These are phyloP conservation scores for Diaporthe amygdali DNA, from an alignment of 2,329 filamentous ascomycete species.

Conservation along the genomic window DNA sequence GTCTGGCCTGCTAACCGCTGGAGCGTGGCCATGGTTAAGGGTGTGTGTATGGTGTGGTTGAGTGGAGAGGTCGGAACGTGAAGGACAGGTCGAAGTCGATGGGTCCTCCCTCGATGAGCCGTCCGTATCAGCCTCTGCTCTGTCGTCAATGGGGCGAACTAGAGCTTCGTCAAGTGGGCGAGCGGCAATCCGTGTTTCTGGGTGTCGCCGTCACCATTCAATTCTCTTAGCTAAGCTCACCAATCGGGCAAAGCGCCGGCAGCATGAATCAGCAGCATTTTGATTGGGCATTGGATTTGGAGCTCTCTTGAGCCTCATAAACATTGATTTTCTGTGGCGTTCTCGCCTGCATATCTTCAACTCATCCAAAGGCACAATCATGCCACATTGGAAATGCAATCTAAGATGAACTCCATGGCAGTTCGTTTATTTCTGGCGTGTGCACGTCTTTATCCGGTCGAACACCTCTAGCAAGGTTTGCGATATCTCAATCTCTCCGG, in stretches of 20 bases:
- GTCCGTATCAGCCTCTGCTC: conserved; percentile 34
- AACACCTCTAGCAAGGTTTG: too few relatives aligned
- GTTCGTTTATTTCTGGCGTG: too few relatives aligned
- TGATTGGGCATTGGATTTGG: conserved; percentile 10
- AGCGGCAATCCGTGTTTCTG: background rate
- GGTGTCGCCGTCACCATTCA: conserved; percentile 21
- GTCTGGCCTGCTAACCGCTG: conserved; percentile 75
- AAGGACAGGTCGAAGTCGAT: conserved; percentile 22
- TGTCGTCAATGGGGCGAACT: conserved; percentile 36
- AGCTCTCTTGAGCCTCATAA: background rate
- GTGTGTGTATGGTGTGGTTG: conserved; percentile 36
- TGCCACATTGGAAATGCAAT: background rate
- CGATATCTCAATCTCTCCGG: background rate
- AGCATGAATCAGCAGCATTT: conserved; percentile 10
- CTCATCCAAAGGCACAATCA: background rate
- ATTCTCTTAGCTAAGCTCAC: conserved; percentile 15
- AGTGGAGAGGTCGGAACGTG: conserved; percentile 32
- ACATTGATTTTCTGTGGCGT: background rate
- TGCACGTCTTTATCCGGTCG: too few relatives aligned
- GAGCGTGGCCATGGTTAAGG: conserved; percentile 67
- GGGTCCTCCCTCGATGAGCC: conserved; percentile 28
- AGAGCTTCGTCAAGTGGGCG: background rate
- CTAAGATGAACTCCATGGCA: background rate
- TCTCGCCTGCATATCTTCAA: background rate
- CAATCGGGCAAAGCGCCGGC: conserved; percentile 4